These are phyloP conservation scores for Oryza coarctata DNA, from an alignment of 176 grass and related monocot genomes.

Conservation along the genomic window DNA sequence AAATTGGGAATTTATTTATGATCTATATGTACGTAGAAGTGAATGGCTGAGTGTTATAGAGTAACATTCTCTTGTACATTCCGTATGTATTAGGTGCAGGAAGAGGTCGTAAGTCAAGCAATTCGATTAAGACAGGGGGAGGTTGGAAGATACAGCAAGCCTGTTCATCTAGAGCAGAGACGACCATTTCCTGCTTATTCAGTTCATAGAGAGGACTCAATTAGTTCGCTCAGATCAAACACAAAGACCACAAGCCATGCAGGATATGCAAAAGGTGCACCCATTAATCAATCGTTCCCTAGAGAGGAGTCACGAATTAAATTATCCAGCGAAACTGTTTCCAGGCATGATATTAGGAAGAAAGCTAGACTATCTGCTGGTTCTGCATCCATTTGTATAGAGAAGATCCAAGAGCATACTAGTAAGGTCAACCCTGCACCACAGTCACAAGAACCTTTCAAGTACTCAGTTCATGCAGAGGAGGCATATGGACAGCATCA, in stretches of 20 bases:
- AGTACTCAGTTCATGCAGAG: constrained; percentile 21
- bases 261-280: background rate
- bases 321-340: background rate
- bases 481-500: constrained; percentile 13
- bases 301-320: constrained; percentile 7
- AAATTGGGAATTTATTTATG: background rate
- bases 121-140: constrained; percentile 17
- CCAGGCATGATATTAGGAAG: constrained; percentile 9
- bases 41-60: background rate
- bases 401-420: constrained; percentile 17
- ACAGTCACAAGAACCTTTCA: background rate
- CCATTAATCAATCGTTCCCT: constrained; percentile 18
- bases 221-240: constrained; percentile 28
- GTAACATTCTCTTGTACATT: background rate
- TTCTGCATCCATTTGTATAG: constrained; percentile 8
- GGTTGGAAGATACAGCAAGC: constrained; percentile 21
- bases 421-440: background rate
- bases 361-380: background rate
- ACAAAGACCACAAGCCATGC: background rate
- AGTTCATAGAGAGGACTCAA: constrained; percentile 21
- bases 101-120: constrained; percentile 5
- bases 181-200: background rate
- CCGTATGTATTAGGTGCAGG: constrained; percentile 21
- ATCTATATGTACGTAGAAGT: background rate
- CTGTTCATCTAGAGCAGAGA: constrained; percentile 17